These are phyloP conservation scores for Tilletia horrida DNA, from an alignment of 1,284 basidiomycete genomes.

Conservation along the genomic window DNA sequence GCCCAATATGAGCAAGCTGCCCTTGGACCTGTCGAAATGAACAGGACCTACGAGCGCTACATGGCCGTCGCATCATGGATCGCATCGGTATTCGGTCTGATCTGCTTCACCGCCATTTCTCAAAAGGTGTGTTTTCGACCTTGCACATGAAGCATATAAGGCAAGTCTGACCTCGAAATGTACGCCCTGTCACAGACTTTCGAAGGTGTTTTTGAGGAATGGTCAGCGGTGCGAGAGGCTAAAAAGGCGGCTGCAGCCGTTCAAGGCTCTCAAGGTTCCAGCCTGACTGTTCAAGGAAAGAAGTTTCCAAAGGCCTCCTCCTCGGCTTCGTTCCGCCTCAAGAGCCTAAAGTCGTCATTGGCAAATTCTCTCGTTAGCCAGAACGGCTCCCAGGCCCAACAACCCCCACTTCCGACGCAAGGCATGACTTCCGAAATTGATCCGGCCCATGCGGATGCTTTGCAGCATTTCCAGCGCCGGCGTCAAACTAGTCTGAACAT, in stretches of 20 bases:
- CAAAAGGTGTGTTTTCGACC: slow-evolving; percentile 1
- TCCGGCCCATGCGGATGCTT: slow-evolving; percentile 6
- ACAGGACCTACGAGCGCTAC: background rate
- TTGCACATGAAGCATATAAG: background rate
- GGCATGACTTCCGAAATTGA: background rate
- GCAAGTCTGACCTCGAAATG: background rate
- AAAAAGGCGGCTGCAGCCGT: background rate
- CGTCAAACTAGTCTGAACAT: background rate
- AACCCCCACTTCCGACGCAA: too few relatives aligned
- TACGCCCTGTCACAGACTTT: background rate
- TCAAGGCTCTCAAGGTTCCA: background rate
- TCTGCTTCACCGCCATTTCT: slow-evolving; percentile 11
- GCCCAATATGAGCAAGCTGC: background rate
- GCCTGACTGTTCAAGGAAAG: background rate
- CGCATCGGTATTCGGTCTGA: background rate
- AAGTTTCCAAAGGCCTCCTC: background rate
- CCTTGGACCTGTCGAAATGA: background rate
- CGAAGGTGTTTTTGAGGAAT: slow-evolving; percentile 16
- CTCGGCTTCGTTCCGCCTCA: slow-evolving; percentile 2
- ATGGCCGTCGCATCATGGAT: slow-evolving; percentile 9
- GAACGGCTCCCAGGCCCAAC: background rate
- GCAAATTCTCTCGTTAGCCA: background rate
- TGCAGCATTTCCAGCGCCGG: slow-evolving; percentile 4
- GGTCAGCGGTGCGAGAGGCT: background rate
- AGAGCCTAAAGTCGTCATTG: slow-evolving; percentile 8